Conservation (phyloP, 2,329 filamentous ascomycete species). For the Cytospora mali region DNA sequence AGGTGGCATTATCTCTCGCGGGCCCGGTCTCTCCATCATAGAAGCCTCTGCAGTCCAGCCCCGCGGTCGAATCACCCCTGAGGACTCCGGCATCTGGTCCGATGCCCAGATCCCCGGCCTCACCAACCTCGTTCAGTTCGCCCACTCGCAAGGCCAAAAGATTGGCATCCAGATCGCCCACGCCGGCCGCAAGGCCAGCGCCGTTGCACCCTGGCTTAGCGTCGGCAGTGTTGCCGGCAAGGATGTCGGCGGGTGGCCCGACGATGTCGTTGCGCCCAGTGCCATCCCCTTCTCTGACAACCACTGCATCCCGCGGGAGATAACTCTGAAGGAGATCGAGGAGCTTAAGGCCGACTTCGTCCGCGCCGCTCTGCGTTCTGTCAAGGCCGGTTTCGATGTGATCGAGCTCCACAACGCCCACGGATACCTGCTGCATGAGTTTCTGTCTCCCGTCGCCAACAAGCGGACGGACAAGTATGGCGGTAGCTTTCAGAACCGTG, state of each 20-base stretch:
- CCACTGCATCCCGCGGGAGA: slow-evolving; percentile 52
- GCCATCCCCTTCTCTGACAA: slow-evolving; percentile 35
- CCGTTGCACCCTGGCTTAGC: slow-evolving; percentile 58
- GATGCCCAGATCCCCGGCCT: slow-evolving; percentile 42
- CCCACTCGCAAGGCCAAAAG: slow-evolving; percentile 58
- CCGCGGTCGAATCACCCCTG: slow-evolving; percentile 41
- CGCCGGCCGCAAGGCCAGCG: slow-evolving; percentile 62
- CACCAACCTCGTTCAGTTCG: slow-evolving; percentile 42
- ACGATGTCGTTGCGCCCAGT: slow-evolving; percentile 41
- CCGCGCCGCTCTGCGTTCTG: slow-evolving; percentile 54
- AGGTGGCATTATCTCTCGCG: slow-evolving; percentile 41
- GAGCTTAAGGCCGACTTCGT: slow-evolving; percentile 62
- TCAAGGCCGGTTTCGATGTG: slow-evolving; percentile 67
- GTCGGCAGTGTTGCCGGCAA: slow-evolving; percentile 53
- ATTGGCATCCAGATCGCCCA: slow-evolving; percentile 73
- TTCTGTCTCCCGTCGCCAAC: slow-evolving; percentile 72
- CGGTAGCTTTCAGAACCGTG: slow-evolving; percentile 72
- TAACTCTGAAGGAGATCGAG: slow-evolving; percentile 68
- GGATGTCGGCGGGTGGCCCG: slow-evolving; percentile 47
- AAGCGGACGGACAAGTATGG: slow-evolving; percentile 69
- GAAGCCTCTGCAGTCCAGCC: slow-evolving; percentile 38
- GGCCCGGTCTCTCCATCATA: slow-evolving; percentile 37
- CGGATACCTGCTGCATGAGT: slow-evolving; percentile 73
- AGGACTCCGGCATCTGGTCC: slow-evolving; percentile 41
- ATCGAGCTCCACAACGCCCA: slow-evolving; percentile 78